These are phyloP conservation scores for Aspergillus bridgeri DNA, from an alignment of 495 filamentous ascomycete genomes.

Conservation along the genomic window DNA sequence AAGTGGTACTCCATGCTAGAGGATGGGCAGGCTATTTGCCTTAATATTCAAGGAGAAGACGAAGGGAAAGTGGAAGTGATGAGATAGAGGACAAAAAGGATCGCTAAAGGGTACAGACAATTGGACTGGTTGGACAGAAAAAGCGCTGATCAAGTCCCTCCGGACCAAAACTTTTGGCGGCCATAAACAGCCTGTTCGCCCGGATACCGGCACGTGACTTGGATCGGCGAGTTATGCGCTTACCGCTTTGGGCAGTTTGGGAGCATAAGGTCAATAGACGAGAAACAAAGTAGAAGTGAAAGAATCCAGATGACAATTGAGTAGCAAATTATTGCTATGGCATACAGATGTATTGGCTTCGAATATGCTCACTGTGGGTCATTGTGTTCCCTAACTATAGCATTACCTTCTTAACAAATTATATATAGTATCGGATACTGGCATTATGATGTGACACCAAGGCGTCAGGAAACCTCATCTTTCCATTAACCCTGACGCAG, in stretches of 20 bases:
- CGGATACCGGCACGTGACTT: constrained; percentile 21
- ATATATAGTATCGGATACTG: too few relatives aligned
- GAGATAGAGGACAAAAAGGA: background rate
- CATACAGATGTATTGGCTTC: too few relatives aligned
- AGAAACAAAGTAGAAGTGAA: too few relatives aligned
- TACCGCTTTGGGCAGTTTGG: background rate
- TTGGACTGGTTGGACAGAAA: background rate
- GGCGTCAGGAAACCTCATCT: too few relatives aligned
- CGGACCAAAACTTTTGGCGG: constrained; percentile 22
- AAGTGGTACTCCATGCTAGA: constrained; percentile 59
- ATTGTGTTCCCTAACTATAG: too few relatives aligned
- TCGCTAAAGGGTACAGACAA: background rate
- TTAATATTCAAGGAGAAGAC: background rate
- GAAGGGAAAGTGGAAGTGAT: background rate
- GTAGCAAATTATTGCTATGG: too few relatives aligned
- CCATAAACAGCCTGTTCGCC: constrained; percentile 25
- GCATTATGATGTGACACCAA: too few relatives aligned
- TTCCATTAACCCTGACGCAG: constrained; percentile 26
- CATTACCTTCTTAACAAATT: too few relatives aligned
- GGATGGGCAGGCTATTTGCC: background rate
- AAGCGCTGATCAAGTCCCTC: background rate
- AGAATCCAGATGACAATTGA: too few relatives aligned
- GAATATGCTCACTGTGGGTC: too few relatives aligned
- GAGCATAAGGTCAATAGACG: too few relatives aligned
- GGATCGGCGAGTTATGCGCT: constrained; percentile 1